Percentiles rank a stretch among this genome's conserved stretches.
These are phyloP conservation scores for Entoloma clypeatum DNA, from an alignment of 1,284 basidiomycete species.

Conservation along the genomic window DNA sequence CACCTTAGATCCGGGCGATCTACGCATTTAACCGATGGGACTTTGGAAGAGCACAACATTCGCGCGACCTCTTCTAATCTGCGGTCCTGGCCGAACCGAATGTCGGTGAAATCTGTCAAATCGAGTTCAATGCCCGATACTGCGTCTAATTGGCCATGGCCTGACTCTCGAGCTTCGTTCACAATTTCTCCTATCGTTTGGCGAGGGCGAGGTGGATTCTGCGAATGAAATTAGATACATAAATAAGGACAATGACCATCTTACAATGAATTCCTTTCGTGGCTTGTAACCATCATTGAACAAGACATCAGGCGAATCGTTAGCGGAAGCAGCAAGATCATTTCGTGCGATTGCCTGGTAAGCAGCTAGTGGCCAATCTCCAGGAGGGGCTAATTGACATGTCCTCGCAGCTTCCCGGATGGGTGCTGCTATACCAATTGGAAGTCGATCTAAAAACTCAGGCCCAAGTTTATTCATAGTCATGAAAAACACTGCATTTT, in stretches of 20 bases:
- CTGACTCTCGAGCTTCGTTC: conserved; percentile 45
- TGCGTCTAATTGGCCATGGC: conserved; percentile 49
- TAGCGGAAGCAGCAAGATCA: conserved; percentile 68
- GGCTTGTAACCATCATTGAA: conserved; percentile 51
- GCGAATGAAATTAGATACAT: conserved; percentile 6
- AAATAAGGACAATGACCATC: conserved; percentile 15
- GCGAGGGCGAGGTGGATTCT: conserved; percentile 46
- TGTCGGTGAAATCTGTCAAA: conserved; percentile 70
- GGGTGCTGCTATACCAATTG: conserved; percentile 75
- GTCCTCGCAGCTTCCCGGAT: conserved; percentile 79
- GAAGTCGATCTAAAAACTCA: conserved; percentile 52
- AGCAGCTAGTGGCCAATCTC: conserved; percentile 65
- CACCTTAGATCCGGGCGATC: conserved; percentile 74
- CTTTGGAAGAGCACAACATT: conserved; percentile 76
- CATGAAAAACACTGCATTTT: conserved; percentile 60
- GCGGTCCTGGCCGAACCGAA: conserved; percentile 84
- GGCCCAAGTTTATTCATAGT: conserved; percentile 47
- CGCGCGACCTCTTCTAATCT: conserved; percentile 84
- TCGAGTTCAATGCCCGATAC: conserved; percentile 70
- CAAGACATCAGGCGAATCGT: conserved; percentile 38
- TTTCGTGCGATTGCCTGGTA: conserved; percentile 77
- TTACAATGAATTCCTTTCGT: conserved; percentile 58
- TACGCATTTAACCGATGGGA: conserved; percentile 62
- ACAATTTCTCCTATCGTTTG: conserved; percentile 50
- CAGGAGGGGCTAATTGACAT: conserved; percentile 75